These are phyloP conservation scores for Fusarium austroafricanum DNA, from an alignment of 2,329 filamentous ascomycete genomes.

Conservation along the genomic window DNA sequence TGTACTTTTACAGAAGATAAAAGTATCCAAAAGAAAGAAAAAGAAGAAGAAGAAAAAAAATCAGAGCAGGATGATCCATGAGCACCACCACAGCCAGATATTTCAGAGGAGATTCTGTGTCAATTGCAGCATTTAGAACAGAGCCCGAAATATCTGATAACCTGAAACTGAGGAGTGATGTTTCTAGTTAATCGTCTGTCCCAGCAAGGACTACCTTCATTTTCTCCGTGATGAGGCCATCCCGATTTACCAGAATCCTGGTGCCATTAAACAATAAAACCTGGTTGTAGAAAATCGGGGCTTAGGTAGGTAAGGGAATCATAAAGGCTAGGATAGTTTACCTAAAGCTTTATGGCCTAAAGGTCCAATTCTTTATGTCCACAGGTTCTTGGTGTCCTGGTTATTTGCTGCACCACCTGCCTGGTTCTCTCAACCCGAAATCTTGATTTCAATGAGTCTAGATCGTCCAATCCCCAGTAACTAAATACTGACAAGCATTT, in stretches of 20 bases:
- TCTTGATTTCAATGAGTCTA: conserved; percentile 28
- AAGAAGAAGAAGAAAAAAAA: too few relatives aligned
- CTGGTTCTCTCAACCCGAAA: not conserved
- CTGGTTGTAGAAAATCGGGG: too few relatives aligned
- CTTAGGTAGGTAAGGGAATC: too few relatives aligned
- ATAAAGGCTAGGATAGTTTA: too few relatives aligned
- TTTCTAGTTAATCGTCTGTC: not conserved
- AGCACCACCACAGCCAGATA: too few relatives aligned
- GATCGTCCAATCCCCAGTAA: conserved; percentile 25
- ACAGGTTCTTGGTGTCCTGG: too few relatives aligned
- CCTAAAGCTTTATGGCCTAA: too few relatives aligned
- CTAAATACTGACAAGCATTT: conserved; percentile 27
- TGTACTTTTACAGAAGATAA: not conserved
- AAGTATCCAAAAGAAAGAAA: too few relatives aligned
- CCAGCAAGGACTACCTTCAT: not conserved
- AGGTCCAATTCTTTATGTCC: too few relatives aligned
- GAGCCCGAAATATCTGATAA: not conserved
- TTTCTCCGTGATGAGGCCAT: not conserved
- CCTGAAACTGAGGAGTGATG: not conserved
- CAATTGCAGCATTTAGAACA: not conserved
- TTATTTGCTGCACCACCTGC: too few relatives aligned
- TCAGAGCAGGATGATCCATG: too few relatives aligned
- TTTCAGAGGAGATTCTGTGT: not conserved
- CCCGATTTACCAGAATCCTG: not conserved
- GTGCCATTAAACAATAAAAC: not conserved